phyloP scores from a whole-genome alignment of 2,329 filamentous ascomycete genomes.

The Ascochyta pisi region DNA sequence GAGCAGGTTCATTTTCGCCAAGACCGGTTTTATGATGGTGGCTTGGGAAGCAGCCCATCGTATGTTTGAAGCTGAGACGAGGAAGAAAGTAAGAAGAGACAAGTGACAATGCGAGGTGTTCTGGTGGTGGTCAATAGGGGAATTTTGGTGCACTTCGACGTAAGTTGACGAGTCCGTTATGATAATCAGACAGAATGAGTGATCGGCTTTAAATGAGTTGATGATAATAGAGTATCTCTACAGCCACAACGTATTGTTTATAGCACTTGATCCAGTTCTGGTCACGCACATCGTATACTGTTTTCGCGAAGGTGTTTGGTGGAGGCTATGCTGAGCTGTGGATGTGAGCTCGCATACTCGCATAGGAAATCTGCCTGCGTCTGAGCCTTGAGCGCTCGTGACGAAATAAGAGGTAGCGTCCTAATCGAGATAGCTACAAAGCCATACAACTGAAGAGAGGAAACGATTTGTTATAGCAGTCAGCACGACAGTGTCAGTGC shows the following conservation, averaged over 20 bases:
- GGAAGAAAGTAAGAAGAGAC: background rate
- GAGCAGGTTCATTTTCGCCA: constrained; percentile 5
- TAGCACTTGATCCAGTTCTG: background rate
- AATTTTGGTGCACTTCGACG: background rate
- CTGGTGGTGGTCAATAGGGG: background rate
- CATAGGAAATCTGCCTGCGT: constrained; percentile 7
- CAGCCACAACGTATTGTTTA: background rate
- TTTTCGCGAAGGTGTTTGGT: constrained; percentile 1
- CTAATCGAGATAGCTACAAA: background rate
- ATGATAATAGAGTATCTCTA: background rate
- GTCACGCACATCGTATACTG: background rate
- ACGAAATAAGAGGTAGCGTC: background rate
- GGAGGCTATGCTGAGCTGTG: constrained; percentile 11
- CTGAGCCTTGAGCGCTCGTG: background rate
- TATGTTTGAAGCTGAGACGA: background rate
- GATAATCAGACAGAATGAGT: background rate
- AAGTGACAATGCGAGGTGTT: too few relatives aligned
- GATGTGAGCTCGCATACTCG: background rate
- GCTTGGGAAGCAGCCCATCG: constrained; percentile 15
- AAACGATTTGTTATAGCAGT: background rate
- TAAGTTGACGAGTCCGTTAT: background rate
- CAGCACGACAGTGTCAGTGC: constrained; percentile 10
- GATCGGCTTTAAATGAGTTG: background rate
- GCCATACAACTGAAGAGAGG: background rate
- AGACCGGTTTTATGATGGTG: constrained; percentile 1